A percentile compares a stretch with the other conserved stretches of the same genome.
Conservation (phyloP, 2,329 filamentous ascomycete genomes). For the Dactylellina sp. region DNA sequence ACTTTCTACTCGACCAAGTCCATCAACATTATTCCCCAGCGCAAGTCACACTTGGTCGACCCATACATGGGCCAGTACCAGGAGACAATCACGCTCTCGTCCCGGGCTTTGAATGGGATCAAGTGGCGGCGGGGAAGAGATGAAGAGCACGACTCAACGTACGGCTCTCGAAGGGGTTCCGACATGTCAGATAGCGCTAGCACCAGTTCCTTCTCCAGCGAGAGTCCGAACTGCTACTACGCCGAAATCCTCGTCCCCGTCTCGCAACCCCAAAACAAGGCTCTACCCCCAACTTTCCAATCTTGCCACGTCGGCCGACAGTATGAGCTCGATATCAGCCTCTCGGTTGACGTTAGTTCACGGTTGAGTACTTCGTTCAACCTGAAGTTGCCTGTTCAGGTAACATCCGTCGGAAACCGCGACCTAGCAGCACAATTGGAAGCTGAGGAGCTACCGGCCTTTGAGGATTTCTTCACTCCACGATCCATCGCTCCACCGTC, state of each 20-base stretch:
- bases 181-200: constrained; percentile 46
- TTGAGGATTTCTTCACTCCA: constrained; percentile 59
- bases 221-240: constrained; percentile 67
- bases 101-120: constrained; percentile 57
- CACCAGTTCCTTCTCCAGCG: constrained; percentile 27
- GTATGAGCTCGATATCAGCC: constrained; percentile 72
- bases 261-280: constrained; percentile 71
- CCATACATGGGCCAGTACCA: constrained; percentile 58
- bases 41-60: constrained; percentile 53
- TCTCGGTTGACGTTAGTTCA: constrained; percentile 68
- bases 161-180: constrained; percentile 51
- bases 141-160: constrained; percentile 47
- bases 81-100: constrained; percentile 58
- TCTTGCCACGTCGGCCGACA: constrained; percentile 74
- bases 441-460: constrained; percentile 47
- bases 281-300: constrained; percentile 77
- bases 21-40: constrained; percentile 58
- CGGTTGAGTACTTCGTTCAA: constrained; percentile 54
- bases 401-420: constrained; percentile 34
- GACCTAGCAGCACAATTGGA: constrained; percentile 43
- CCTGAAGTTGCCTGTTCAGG: constrained; percentile 60
- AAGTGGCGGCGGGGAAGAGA: constrained; percentile 57
- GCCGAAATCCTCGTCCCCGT: constrained; percentile 74
- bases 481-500: constrained; percentile 55
- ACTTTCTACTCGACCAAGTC: constrained; percentile 60